Conservation (phyloP, 1,284 basidiomycete species). For the Cutaneotrichosporon cutaneum region DNA sequence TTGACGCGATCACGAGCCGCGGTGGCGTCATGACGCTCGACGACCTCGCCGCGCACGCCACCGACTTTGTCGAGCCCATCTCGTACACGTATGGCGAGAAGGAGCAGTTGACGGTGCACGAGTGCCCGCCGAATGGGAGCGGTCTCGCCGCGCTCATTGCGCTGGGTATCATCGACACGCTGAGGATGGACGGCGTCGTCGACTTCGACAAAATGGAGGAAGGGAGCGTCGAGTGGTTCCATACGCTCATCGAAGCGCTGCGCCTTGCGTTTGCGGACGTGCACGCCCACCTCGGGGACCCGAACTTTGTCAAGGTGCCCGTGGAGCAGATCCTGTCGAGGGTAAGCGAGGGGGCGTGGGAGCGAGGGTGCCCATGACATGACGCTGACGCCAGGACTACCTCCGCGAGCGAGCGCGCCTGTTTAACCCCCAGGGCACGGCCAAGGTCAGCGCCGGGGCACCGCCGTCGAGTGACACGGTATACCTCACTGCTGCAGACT, state of each 20-base stretch:
- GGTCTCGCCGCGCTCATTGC: constrained; percentile 89
- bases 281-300: constrained; percentile 84
- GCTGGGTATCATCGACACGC: constrained; percentile 80
- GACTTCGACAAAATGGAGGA: constrained; percentile 79
- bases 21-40: constrained; percentile 88
- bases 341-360: not conserved
- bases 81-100: constrained; percentile 66
- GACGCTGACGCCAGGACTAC: constrained; percentile 60
- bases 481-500: constrained; percentile 85
- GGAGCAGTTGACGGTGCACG: constrained; percentile 57
- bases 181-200: constrained; percentile 26
- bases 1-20: constrained; percentile 70
- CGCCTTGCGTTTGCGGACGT: constrained; percentile 52
- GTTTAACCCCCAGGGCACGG: constrained; percentile 70
- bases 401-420: constrained; percentile 73
- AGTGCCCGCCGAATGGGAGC: constrained; percentile 93
- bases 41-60: constrained; percentile 76
- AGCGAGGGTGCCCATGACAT: not conserved
- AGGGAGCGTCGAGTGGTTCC: constrained; percentile 84
- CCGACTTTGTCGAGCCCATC: constrained; percentile 79
- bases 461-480: constrained; percentile 80
- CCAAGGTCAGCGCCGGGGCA: constrained; percentile 61
- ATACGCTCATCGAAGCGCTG: constrained; percentile 71
- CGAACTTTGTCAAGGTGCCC: constrained; percentile 69
- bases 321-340: constrained; percentile 74